Evolutionary conservation across 1,284 basidiomycete species (phyloP).

Genomic region (Lignosus rhinocerotis): DNA sequence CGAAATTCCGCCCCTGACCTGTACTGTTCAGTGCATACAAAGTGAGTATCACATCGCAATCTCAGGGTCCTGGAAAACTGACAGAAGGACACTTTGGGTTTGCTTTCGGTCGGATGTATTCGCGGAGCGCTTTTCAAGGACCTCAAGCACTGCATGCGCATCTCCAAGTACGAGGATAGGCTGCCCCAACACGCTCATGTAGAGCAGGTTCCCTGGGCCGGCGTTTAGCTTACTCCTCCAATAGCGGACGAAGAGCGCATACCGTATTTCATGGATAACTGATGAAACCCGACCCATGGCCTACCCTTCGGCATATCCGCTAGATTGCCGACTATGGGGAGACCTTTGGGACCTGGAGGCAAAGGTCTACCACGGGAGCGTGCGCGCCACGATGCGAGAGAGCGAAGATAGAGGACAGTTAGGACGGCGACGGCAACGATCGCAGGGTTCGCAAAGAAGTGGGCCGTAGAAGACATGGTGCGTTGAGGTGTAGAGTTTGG

Average conservation of each 20-base stretch:
- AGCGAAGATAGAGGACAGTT: background rate
- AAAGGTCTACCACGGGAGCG: conserved; percentile 1
- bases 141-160: conserved; percentile 14
- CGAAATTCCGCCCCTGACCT: background rate
- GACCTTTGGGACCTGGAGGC: conserved; percentile 10
- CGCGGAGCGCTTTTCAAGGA: conserved; percentile 26
- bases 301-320: conserved; percentile 1
- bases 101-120: conserved; percentile 20
- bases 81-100: conserved; percentile 1
- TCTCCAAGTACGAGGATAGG: conserved; percentile 13
- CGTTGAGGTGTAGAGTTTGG: too few relatives aligned
- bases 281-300: conserved; percentile 1
- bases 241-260: background rate
- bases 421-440: background rate
- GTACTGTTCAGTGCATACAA: background rate
- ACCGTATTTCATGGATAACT: conserved; percentile 7
- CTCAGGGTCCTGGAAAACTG: too few relatives aligned
- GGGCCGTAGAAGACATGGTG: too few relatives aligned
- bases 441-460: too few relatives aligned
- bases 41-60: too few relatives aligned
- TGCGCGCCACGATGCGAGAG: background rate
- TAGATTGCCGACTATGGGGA: conserved; percentile 11
- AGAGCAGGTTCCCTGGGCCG: too few relatives aligned
- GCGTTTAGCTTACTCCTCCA: too few relatives aligned
- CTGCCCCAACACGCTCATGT: background rate